Evolutionary conservation across 2,329 filamentous ascomycete genomes (phyloP).

Genomic region (Myriangium duriaei): DNA sequence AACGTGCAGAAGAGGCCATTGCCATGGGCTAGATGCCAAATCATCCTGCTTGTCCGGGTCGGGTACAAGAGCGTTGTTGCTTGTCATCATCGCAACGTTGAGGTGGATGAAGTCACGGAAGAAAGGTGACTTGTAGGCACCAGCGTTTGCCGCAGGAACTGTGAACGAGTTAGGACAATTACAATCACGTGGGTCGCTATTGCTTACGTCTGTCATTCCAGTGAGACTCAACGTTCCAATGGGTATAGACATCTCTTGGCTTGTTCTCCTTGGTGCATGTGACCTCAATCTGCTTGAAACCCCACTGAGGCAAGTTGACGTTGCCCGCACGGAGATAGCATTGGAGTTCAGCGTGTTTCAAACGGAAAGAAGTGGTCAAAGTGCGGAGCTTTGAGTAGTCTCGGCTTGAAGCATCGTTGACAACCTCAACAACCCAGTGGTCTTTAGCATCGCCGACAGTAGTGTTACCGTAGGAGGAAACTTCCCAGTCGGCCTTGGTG

Average conservation of each 20-base stretch:
- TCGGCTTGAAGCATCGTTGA: conserved; percentile 75
- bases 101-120: conserved; percentile 94
- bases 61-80: conserved; percentile 94
- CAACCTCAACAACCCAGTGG: conserved; percentile 88
- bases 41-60: conserved; percentile 99
- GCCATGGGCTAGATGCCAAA: conserved; percentile 91
- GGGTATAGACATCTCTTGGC: conserved; percentile 83
- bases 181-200: neutral
- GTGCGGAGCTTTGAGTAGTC: conserved; percentile 80
- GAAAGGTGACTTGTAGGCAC: conserved; percentile 92
- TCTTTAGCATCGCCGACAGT: conserved; percentile 96
- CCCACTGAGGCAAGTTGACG: conserved; percentile 94
- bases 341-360: conserved; percentile 68
- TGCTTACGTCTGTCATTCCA: conserved; percentile 80
- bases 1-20: conserved; percentile 92
- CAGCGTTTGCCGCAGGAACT: conserved; percentile 82
- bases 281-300: conserved; percentile 98
- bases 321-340: conserved; percentile 95
- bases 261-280: conserved; percentile 91
- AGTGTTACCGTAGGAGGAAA: conserved; percentile 89
- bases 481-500: conserved; percentile 80
- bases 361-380: conserved; percentile 81
- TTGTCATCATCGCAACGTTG: conserved; percentile 99
- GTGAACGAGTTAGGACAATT: conserved; percentile 7
- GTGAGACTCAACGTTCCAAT: conserved; percentile 98